Conservation (phyloP, 2,329 filamentous ascomycete genomes). For the Drechslerella dactyloides region DNA sequence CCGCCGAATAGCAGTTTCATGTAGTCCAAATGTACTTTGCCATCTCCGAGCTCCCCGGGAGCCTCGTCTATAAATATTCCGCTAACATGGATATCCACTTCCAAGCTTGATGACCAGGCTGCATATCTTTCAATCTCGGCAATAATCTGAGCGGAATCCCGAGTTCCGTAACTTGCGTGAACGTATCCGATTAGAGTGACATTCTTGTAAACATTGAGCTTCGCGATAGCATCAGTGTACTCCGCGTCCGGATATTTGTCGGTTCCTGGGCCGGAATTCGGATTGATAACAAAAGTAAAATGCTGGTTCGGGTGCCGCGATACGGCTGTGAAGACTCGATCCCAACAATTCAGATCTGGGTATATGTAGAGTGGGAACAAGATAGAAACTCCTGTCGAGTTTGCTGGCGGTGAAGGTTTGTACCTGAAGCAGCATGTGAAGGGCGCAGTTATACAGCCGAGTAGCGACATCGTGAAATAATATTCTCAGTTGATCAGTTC, state of each 20-base stretch:
- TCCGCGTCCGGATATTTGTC: constrained; percentile 56
- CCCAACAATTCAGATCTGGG: constrained; percentile 51
- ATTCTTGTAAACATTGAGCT: constrained; percentile 58
- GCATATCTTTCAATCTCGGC: constrained; percentile 58
- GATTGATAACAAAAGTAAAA: constrained; percentile 56
- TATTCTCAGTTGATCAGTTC: background rate
- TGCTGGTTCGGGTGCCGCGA: constrained; percentile 53
- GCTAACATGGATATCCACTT: constrained; percentile 55
- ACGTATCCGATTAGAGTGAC: constrained; percentile 60
- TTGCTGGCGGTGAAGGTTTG: constrained; percentile 56
- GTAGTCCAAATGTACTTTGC: constrained; percentile 24
- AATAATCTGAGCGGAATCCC: constrained; percentile 56
- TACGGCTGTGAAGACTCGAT: constrained; percentile 51
- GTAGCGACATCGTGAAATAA: constrained; percentile 11
- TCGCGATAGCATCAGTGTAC: constrained; percentile 57
- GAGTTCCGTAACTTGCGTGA: constrained; percentile 57
- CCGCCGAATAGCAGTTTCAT: constrained; percentile 19
- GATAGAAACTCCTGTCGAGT: constrained; percentile 51
- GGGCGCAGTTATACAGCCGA: constrained; percentile 18
- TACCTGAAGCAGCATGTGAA: constrained; percentile 60
- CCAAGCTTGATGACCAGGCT: constrained; percentile 55
- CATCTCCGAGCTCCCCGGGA: constrained; percentile 48
- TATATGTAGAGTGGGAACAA: constrained; percentile 54
- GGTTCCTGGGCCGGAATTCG: constrained; percentile 56
- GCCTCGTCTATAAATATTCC: constrained; percentile 60